A percentile compares a stretch with the other conserved stretches of the same genome.
Conservation (phyloP, 495 filamentous ascomycete species). For the Podospora anserina region DNA sequence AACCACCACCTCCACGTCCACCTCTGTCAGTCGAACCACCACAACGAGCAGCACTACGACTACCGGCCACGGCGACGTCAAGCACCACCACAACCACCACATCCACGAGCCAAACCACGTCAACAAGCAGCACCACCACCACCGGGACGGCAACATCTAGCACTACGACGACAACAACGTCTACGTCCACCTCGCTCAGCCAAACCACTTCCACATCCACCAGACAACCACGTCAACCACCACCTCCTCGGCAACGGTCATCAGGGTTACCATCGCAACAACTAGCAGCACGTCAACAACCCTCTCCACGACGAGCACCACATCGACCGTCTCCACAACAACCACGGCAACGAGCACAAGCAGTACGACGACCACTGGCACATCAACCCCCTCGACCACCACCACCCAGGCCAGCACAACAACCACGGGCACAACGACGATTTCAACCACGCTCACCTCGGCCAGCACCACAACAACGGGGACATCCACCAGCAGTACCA, state of each 20-base stretch:
- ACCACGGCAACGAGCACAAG: constrained; percentile 4
- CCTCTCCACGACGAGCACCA: constrained; percentile 2
- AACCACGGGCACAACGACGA: constrained; percentile 1
- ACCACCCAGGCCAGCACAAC: constrained; percentile 7
- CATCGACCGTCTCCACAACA: background rate
- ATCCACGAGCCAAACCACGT: no score
- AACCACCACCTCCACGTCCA: constrained; percentile 1
- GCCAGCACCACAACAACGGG: constrained; percentile 10
- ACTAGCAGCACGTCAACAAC: background rate
- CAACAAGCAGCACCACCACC: background rate
- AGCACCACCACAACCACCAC: background rate
- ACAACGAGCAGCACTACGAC: background rate
- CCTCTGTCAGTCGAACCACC: background rate
- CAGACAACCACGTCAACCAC: background rate
- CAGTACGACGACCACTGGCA: constrained; percentile 4
- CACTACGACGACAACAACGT: background rate
- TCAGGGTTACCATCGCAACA: background rate
- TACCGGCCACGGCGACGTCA: background rate
- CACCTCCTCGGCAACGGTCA: background rate
- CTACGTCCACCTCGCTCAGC: background rate
- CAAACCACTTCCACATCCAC: background rate
- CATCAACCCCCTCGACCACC: background rate
- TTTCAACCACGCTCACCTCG: constrained; percentile 1
- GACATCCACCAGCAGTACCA: background rate
- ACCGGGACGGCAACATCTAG: background rate